Evolutionary conservation across 23 red algal genomes (phyloP).

Genomic region (Agarophyton chilense): DNA sequence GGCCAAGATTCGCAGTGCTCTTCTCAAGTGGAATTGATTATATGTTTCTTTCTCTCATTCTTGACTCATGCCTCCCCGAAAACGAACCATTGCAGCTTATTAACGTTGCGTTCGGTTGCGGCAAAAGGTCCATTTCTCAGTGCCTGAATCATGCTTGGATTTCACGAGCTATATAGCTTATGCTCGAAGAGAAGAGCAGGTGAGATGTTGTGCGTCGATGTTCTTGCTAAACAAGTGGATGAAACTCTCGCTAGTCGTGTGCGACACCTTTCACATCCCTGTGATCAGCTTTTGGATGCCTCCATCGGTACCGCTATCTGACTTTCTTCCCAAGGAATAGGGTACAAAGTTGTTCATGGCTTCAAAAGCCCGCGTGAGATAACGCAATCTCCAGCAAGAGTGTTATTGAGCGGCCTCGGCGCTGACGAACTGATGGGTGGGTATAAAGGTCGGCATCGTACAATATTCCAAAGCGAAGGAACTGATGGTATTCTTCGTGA

Average conservation of each 20-base stretch:
- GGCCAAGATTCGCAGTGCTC: constrained; percentile 70
- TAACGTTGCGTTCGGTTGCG: constrained; percentile 74
- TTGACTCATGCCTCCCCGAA: constrained; percentile 54
- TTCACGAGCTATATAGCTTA: constrained; percentile 34
- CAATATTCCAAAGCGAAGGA: constrained; percentile 70
- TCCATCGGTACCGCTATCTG: constrained; percentile 83
- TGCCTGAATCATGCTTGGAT: constrained; percentile 64
- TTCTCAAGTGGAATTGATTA: constrained; percentile 96
- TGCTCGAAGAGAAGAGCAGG: not conserved
- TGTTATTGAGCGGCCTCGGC: constrained; percentile 90
- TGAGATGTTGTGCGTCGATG: constrained; percentile 76
- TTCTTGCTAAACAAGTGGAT: constrained; percentile 33
- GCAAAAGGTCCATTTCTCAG: constrained; percentile 10
- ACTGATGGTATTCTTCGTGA: constrained; percentile 67
- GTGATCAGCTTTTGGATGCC: constrained; percentile 84
- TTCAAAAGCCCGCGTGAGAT: not conserved
- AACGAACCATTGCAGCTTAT: constrained; percentile 78
- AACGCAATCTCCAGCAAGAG: constrained; percentile 9
- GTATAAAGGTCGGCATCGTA: constrained; percentile 91
- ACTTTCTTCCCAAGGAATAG: constrained; percentile 63
- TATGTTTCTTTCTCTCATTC: constrained; percentile 65
- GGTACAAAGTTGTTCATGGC: not conserved
- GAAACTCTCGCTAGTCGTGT: constrained; percentile 11
- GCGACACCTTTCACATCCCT: constrained; percentile 61
- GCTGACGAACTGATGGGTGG: constrained; percentile 95